These are phyloP conservation scores for Ajuga reptans DNA, from an alignment of 305 asterid species.

Conservation along the genomic window DNA sequence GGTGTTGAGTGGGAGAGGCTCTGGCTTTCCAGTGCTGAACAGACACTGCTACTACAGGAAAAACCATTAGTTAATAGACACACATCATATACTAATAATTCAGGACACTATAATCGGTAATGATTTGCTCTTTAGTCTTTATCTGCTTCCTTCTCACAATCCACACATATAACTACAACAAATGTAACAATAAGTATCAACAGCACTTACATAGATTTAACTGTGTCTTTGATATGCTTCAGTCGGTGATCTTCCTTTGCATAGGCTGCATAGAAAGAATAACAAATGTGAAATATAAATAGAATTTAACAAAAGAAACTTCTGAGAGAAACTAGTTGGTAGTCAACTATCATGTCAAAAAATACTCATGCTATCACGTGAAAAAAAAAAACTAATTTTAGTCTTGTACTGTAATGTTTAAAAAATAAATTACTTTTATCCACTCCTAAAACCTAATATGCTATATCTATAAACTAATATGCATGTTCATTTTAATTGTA, in stretches of 20 bases:
- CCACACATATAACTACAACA: neutral
- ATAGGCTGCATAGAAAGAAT: slow-evolving; percentile 43
- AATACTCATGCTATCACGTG: neutral
- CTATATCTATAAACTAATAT: neutral
- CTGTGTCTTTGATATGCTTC: slow-evolving; percentile 76
- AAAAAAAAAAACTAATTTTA: neutral
- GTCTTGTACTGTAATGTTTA: neutral
- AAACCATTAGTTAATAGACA: neutral
- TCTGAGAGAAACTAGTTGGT: slow-evolving; percentile 2
- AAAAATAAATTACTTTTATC: neutral
- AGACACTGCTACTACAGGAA: slow-evolving; percentile 4
- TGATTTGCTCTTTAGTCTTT: neutral
- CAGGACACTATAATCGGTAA: neutral
- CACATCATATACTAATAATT: neutral
- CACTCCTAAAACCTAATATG: neutral
- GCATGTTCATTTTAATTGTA: neutral
- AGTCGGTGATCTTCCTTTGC: slow-evolving; percentile 53
- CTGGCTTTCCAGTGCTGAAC: neutral
- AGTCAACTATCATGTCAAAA: neutral
- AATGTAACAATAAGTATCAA: slow-evolving; percentile 15
- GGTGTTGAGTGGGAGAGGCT: neutral
- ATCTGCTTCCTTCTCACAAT: slow-evolving; percentile 7
- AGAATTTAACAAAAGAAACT: neutral
- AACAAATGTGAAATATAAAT: neutral
- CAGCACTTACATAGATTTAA: slow-evolving; percentile 65